These are phyloP conservation scores for Penicillium sp. DNA, from an alignment of 2,329 filamentous ascomycete genomes.

Conservation along the genomic window DNA sequence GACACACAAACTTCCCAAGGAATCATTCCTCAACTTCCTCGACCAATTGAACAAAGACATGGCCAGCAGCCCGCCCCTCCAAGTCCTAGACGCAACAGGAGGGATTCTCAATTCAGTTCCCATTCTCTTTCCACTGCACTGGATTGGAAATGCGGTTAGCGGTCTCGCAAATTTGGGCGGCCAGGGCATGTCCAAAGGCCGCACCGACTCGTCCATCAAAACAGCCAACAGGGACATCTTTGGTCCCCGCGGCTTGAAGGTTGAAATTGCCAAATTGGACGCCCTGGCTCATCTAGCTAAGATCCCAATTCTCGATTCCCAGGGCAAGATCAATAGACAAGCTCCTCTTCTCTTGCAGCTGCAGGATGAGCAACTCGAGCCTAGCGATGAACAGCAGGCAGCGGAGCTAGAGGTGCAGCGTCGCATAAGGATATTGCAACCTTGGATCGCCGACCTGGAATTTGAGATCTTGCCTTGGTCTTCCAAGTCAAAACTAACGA, in stretches of 20 bases:
- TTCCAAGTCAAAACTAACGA: constrained; percentile 22
- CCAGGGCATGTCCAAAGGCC: constrained; percentile 24
- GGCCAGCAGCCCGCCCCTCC: constrained; percentile 27
- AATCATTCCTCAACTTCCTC: constrained; percentile 26
- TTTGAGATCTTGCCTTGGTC: constrained; percentile 23
- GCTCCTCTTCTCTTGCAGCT: constrained; percentile 18
- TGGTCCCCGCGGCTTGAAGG: constrained; percentile 22
- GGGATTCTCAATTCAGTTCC: constrained; percentile 27
- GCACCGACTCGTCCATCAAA: constrained; percentile 23
- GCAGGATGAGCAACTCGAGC: not conserved
- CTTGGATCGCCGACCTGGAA: constrained; percentile 30
- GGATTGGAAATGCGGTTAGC: constrained; percentile 26
- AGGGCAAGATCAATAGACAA: constrained; percentile 25
- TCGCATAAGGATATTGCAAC: constrained; percentile 20
- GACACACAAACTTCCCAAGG: constrained; percentile 13
- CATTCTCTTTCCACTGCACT: constrained; percentile 24
- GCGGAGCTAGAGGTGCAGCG: constrained; percentile 15
- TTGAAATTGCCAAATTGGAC: constrained; percentile 29
- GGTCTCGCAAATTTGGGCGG: constrained; percentile 23
- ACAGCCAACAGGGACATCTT: constrained; percentile 31
- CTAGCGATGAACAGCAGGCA: not conserved
- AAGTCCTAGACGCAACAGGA: constrained; percentile 29
- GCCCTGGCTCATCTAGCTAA: constrained; percentile 28
- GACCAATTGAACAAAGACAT: constrained; percentile 30
- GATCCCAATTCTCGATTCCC: constrained; percentile 26